Base-by-base conservation (phyloP, 2,329 filamentous ascomycete genomes). In the Niveomyces coronatus region DNA sequence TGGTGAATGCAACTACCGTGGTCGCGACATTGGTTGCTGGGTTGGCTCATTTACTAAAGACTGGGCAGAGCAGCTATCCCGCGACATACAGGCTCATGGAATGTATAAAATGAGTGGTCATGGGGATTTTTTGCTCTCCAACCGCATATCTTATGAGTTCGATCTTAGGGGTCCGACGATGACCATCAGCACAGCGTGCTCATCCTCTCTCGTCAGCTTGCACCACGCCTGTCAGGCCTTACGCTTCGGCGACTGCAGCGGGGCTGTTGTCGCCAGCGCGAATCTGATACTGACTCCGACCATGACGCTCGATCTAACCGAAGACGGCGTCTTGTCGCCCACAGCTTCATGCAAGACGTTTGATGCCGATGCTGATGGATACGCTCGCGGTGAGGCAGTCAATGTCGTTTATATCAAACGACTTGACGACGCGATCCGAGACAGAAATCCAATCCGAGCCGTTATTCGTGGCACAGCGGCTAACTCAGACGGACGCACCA, bases 161-260 rank as follows among this genome's bases (percentile, higher is more conserved):
- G 68, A 74, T 43, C 56, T 76, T 34, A 55, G 60, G 24, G 71
- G 72, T 0, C 69, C 70, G 1, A 58, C 54, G 17, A 49, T 61
- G 44, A 54, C 52, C 2, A 45, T 62, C 19, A 45, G 54, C 5
- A 61, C 60, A 2, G 60, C 48, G 1, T 64, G 61, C 34, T 62
- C 60, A 0, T 49, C 55, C 1, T 44, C 51, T 1, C 30, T 62
- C 5, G 39, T 51, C 1, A 52, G 45, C 2, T 44, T 64, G 1
- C 49, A 63, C 35, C 46, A 52, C n/a, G 60, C 60, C 0, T 56
- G 51, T 34, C 41, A 46, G 18, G 45, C 47, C 5, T 45, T 63
- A 5, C 41, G 37, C 5, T 39, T 30, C 5, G 52, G 57, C 1
- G 51, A 57, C 4, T 51, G 49, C 13, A 34, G 42, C 0, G 37